Conservation (phyloP, 345 rosid genomes). For the Pistacia atlantica region DNA sequence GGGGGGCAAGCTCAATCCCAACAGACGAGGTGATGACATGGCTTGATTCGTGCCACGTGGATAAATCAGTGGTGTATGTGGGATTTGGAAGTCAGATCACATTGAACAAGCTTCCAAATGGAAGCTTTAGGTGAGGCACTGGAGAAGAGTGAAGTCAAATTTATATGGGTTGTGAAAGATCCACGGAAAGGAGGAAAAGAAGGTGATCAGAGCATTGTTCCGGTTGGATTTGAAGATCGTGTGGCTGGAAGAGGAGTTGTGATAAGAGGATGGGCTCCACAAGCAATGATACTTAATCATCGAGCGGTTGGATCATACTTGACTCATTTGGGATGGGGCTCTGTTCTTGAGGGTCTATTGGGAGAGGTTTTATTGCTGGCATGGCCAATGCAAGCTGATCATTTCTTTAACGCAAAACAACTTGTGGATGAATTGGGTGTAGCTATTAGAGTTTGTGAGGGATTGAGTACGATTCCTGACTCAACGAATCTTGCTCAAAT, state of each 20-base stretch:
- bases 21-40: background rate
- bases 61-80: conserved; percentile 21
- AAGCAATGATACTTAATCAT: conserved; percentile 1
- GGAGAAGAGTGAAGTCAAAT: conserved; percentile 21
- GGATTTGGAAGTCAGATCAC: conserved; percentile 18
- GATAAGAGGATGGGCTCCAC: conserved; percentile 34
- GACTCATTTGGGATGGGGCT: conserved; percentile 38
- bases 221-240: conserved; percentile 19
- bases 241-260: conserved; percentile 22
- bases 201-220: background rate
- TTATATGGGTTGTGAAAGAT: conserved; percentile 3
- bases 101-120: conserved; percentile 3
- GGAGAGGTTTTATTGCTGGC: background rate
- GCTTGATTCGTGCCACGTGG: conserved; percentile 18
- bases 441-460: conserved; percentile 6
- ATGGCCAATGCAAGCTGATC: conserved; percentile 35
- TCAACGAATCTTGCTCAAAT: background rate
- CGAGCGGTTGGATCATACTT: conserved; percentile 27
- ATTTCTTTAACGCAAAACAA: conserved; percentile 25
- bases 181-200: background rate
- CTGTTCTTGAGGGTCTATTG: conserved; percentile 24
- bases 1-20: background rate
- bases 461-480: conserved; percentile 2
- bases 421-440: conserved; percentile 14
- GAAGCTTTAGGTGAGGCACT: background rate